Base-by-base conservation (phyloP, 2,329 filamentous ascomycete genomes). In the Pseudonectria foliicola region DNA sequence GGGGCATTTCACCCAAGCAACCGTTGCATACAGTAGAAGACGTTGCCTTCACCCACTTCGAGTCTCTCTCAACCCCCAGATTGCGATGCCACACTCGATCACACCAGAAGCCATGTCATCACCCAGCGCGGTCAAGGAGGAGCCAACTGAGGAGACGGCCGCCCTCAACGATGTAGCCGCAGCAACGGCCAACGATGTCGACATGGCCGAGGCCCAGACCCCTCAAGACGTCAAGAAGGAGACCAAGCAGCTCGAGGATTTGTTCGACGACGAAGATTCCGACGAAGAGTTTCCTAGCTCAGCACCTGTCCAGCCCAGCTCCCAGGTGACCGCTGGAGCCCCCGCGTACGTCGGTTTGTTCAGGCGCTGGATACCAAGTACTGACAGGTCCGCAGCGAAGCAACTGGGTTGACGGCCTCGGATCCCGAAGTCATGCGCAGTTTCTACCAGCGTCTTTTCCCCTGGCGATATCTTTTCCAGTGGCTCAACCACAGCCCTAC, bases 391-490 rank as follows among this genome's bases (percentile, higher is more conserved):
- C 14, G 3, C 26, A 64, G 62, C 31, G 59, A 62, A 31, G 35
- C 55, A 7, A 40, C 59, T 11, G 52, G 60, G 1, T 49, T 70
- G 24, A 66, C 62, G 25, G 69, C 74, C 27, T 84, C 79, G 26
- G 86, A 95, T 48, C 80, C 85, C 2, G 85, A 89, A 54, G 75
- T 93, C 10, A 88, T 96, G 79, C 79, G 85, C 51, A 85, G 83
- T 45, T 98, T 95, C 66, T 98, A 98, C 59, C 85, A 94, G 56
- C 85, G 92, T 31, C 71, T 98, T 25, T 96, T 96, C 52, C 92
- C 92, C 4, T 98, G 94, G 71, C 80, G 89, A 40, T 83, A 86
- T 42, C 78, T 96, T 13, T 98, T 95, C 63, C 89, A 95, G 60
- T 98, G 92, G 92, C 77, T 98, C 31, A 98, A 96, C 57, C 92